Percentiles rank a stretch among this genome's conserved stretches.
phyloP scores from a whole-genome alignment of 2,329 filamentous ascomycete species.

The Chaetomium strumarium region DNA sequence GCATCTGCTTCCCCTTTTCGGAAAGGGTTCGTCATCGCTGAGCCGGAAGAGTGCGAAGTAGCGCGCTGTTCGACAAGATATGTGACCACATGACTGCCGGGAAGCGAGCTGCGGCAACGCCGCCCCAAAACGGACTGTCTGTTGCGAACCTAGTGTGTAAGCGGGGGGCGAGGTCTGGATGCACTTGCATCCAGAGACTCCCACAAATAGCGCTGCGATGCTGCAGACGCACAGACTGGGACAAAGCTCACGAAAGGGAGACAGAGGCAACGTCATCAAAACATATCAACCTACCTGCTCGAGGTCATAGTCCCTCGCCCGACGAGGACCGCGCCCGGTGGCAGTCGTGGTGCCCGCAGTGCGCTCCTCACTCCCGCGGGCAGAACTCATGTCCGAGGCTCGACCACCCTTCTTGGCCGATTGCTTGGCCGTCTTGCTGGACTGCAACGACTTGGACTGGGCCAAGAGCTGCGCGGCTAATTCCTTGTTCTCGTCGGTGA shows the following conservation, averaged over 20 bases:
- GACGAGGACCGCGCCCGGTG: conserved; percentile 62
- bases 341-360: conserved; percentile 51
- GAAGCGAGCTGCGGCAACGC: too few species aligned
- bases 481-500: conserved; percentile 91
- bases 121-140: too few species aligned
- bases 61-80: too few species aligned
- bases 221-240: conserved; percentile 8
- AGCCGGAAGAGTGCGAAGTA: too few species aligned
- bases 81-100: too few species aligned
- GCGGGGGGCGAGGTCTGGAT: neutral
- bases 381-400: conserved; percentile 53
- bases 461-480: conserved; percentile 68
- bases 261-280: conserved; percentile 11
- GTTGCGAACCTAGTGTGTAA: too few species aligned
- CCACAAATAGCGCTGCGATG: neutral
- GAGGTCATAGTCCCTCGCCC: conserved; percentile 73
- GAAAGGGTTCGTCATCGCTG: too few species aligned
- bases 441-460: conserved; percentile 57
- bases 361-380: conserved; percentile 72
- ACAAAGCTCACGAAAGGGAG: conserved; percentile 18
- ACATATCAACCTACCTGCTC: conserved; percentile 59
- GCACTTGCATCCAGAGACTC: neutral
- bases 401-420: conserved; percentile 49
- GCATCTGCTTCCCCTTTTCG: too few species aligned
- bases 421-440: conserved; percentile 44